Evolutionary conservation across 176 grass and related monocot genomes (phyloP), one percentile per base, ranked within the genome.

Genomic region (Oryza officinalis): DNA sequence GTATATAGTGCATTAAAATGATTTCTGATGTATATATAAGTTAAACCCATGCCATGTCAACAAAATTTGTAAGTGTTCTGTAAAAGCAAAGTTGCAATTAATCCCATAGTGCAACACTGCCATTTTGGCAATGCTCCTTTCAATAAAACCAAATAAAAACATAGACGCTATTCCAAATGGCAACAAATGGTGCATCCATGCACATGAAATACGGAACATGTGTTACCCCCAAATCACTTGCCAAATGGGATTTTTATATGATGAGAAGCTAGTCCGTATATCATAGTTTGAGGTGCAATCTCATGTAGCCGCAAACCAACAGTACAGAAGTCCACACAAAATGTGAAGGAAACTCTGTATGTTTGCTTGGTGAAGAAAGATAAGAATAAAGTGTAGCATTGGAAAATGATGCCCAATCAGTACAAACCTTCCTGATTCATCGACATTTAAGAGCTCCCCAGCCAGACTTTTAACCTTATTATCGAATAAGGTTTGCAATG

Each of bases 401-500:
- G 31, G 52, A 76, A 78, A 66, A 85, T 69, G 43, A 3, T 76
- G 47, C 1, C 22, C 33, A 65, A 20, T 43, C 74, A 64, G 78
- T 80, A 79, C 74, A 73, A 20, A 94, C 95, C 95, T 90, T 91
- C 69, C 76, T 4, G 88, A 69, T 46, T 76, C 81, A 17, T 94
- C 86, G 2, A 86, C 33, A 40, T 60, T 20, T 61, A 95, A 81
- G 71, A 98, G 93, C 69, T 98, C 80, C 77, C 90, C 96, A 18
- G 90, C 91, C 22, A 98, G 84, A 32, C 64, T 61, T 89, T 90
- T 95, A 73, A 98, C 89, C 80, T 98, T 95, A 23, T 87, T 83
- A 11, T 83, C 35, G 83, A 91, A 98, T 4, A 80, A 72, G 14
- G 23, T 49, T 73, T 90, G 76, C 9, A 98, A 49, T 0, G 93